Conservation (phyloP, 371 early-diverging fungal genomes). For the Lichtheimia ornata region DNA sequence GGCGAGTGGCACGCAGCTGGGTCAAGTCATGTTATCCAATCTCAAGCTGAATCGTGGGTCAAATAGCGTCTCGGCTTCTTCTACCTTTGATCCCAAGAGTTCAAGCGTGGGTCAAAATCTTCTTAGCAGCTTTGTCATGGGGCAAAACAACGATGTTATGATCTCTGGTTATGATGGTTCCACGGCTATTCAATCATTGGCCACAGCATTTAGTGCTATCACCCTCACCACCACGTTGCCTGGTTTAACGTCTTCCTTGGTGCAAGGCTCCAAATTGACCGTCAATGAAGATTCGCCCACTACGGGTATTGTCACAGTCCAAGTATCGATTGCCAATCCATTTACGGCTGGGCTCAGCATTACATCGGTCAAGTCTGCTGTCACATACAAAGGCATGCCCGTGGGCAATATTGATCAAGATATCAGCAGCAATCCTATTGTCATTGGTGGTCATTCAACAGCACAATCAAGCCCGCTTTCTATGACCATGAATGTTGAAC, state of each 20-base stretch:
- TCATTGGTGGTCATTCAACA: slow-evolving; percentile 37
- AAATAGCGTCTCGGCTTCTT: slow-evolving; percentile 45
- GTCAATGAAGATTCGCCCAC: slow-evolving; percentile 45
- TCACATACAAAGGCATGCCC: slow-evolving; percentile 51
- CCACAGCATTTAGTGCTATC: slow-evolving; percentile 46
- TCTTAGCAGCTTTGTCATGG: slow-evolving; percentile 54
- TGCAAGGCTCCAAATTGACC: slow-evolving; percentile 46
- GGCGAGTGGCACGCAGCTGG: slow-evolving; percentile 44
- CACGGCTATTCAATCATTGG: slow-evolving; percentile 49
- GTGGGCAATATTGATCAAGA: slow-evolving; percentile 59
- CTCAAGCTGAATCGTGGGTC: slow-evolving; percentile 51
- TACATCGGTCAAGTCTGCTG: slow-evolving; percentile 47
- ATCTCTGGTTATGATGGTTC: slow-evolving; percentile 50
- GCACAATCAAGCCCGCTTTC: slow-evolving; percentile 30
- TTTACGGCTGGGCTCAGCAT: slow-evolving; percentile 56
- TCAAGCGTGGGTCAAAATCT: slow-evolving; percentile 52
- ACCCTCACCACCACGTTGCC: slow-evolving; percentile 52
- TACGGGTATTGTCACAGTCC: slow-evolving; percentile 49
- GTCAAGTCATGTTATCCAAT: slow-evolving; percentile 49
- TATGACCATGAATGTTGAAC: slow-evolving; percentile 48
- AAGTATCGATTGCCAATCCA: slow-evolving; percentile 59
- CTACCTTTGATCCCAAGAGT: slow-evolving; percentile 52
- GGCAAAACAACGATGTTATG: slow-evolving; percentile 46
- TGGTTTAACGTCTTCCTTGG: slow-evolving; percentile 48
- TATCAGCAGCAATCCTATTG: slow-evolving; percentile 41